These are phyloP conservation scores for Apiotrichum gamsii DNA, from an alignment of 1,284 basidiomycete genomes.

Conservation along the genomic window DNA sequence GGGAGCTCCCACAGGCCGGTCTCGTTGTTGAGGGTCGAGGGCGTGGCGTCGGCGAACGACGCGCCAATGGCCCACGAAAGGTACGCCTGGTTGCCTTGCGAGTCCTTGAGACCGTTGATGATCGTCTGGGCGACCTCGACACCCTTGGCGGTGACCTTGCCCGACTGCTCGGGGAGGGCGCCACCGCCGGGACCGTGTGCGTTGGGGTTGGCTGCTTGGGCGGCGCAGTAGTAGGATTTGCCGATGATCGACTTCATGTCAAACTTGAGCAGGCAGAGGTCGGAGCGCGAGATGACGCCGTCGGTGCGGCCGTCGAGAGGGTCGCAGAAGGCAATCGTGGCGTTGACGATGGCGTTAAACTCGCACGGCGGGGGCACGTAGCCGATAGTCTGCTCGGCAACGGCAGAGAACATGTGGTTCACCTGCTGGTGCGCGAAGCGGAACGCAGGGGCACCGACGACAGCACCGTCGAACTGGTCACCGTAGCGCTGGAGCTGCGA, in stretches of 20 bases:
- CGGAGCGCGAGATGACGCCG: conserved; percentile 11
- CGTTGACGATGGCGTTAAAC: conserved; percentile 3
- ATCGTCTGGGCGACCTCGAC: conserved; percentile 7
- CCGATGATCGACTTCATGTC: not conserved
- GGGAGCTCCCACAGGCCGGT: not conserved
- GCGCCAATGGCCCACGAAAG: conserved; percentile 1
- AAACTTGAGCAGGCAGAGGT: conserved; percentile 10
- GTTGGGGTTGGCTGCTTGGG: not conserved
- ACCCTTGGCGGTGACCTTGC: conserved; percentile 4
- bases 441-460: conserved; percentile 38
- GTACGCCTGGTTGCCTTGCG: conserved; percentile 2
- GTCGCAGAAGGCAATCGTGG: conserved; percentile 12
- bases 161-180: not conserved
- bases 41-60: not conserved
- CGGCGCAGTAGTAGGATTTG: too few relatives aligned
- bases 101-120: conserved; percentile 2
- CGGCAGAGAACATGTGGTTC: conserved; percentile 2
- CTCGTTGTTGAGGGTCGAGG: not conserved
- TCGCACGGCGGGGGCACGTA: conserved; percentile 1
- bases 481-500: conserved; percentile 24
- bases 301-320: conserved; percentile 12
- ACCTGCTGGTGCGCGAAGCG: conserved; percentile 13
- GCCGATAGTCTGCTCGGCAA: too few relatives aligned
- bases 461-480: conserved; percentile 38
- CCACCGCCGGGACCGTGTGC: too few relatives aligned